These are phyloP conservation scores for Zymoseptoria tritici DNA, from an alignment of 2,329 filamentous ascomycete species.

Conservation along the genomic window DNA sequence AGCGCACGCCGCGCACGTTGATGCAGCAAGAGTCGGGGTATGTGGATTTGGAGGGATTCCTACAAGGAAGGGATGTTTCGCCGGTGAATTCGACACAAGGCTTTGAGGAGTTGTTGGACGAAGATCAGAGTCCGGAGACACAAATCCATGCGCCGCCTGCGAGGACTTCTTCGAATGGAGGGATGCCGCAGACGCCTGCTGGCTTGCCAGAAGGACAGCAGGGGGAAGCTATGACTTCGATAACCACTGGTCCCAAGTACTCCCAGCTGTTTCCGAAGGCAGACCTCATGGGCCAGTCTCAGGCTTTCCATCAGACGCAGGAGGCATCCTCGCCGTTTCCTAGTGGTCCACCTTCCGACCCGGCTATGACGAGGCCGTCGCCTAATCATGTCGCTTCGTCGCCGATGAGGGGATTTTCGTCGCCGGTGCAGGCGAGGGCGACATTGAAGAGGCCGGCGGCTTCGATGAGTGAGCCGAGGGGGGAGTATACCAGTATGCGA, in stretches of 20 bases:
- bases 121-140: constrained; percentile 18
- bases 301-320: constrained; percentile 41
- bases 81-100: constrained; percentile 12
- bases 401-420: constrained; percentile 27
- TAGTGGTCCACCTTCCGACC: constrained; percentile 35
- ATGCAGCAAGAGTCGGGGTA: constrained; percentile 25
- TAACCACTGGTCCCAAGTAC: constrained; percentile 32
- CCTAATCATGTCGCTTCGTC: constrained; percentile 33
- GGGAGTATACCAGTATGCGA: constrained; percentile 38
- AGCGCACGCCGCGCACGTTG: constrained; percentile 9
- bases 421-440: not conserved
- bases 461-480: constrained; percentile 30
- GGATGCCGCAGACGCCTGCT: constrained; percentile 36
- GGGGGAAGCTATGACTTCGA: constrained; percentile 37
- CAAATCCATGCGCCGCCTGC: constrained; percentile 14
- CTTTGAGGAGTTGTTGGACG: constrained; percentile 21
- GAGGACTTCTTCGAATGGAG: not conserved
- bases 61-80: constrained; percentile 16
- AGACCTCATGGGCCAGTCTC: constrained; percentile 37
- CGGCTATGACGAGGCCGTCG: constrained; percentile 39
- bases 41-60: constrained; percentile 22
- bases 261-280: constrained; percentile 33
- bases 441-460: not conserved
- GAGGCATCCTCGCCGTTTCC: constrained; percentile 37
- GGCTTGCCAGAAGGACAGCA: constrained; percentile 34